phyloP scores from a whole-genome alignment of 78 protist species.

The Anaeramoeba flamelloides region DNA sequence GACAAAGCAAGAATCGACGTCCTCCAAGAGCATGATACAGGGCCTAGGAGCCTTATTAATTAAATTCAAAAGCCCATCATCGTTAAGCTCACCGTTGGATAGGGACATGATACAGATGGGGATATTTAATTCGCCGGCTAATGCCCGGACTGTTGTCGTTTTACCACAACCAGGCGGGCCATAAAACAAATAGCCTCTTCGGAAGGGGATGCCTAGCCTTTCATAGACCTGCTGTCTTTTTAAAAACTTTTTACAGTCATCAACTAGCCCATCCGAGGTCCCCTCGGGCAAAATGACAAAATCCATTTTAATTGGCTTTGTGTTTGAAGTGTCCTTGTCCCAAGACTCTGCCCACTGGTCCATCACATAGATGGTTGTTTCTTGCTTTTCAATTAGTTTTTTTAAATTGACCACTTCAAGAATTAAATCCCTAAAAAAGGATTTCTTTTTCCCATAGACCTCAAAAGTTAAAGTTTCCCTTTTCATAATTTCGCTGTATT shows the following conservation, averaged over 20 bases:
- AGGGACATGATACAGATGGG: slow-evolving; percentile 23
- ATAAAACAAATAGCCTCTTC: slow-evolving; percentile 71
- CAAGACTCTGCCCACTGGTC: too few relatives aligned
- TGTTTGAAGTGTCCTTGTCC: too few relatives aligned
- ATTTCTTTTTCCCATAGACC: too few relatives aligned
- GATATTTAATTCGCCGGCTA: slow-evolving; percentile 18
- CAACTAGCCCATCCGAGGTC: slow-evolving; percentile 14
- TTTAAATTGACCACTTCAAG: too few relatives aligned
- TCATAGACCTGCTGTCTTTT: slow-evolving; percentile 35
- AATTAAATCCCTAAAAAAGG: too few relatives aligned
- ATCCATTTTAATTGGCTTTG: too few relatives aligned
- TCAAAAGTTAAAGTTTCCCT: too few relatives aligned
- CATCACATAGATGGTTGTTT: too few relatives aligned
- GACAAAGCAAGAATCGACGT: slow-evolving; percentile 13
- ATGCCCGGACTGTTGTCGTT: slow-evolving; percentile 28
- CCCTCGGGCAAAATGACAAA: slow-evolving; percentile 46
- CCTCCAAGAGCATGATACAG: slow-evolving; percentile 2
- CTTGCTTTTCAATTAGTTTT: too few relatives aligned
- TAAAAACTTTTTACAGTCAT: slow-evolving; percentile 40
- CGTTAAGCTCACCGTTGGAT: slow-evolving; percentile 16
- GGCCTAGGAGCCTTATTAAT: slow-evolving; percentile 10
- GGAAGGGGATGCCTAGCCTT: slow-evolving; percentile 65
- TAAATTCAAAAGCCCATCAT: slow-evolving; percentile 14
- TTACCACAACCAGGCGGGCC: slow-evolving; percentile 89
- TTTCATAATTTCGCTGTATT: too few relatives aligned